A percentile compares a stretch with the other conserved stretches of the same genome.
Conservation (phyloP, 2,329 filamentous ascomycete species). For the Diplodia sapinea region DNA sequence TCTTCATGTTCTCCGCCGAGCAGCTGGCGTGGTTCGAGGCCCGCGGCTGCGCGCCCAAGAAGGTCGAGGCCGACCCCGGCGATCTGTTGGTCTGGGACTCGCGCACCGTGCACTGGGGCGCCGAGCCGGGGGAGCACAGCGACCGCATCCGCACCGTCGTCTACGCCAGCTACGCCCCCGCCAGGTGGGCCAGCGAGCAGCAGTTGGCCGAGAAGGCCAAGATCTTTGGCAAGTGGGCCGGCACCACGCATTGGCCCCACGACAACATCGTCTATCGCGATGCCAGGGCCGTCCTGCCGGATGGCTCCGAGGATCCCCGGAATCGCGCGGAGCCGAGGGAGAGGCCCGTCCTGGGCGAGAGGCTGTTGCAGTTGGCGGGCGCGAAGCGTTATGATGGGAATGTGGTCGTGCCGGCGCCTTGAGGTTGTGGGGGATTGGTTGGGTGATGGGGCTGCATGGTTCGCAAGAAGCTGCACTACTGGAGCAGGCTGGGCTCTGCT, state of each 20-base stretch:
- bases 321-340: conserved; percentile 24
- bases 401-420: conserved; percentile 20
- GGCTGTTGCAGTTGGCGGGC: conserved; percentile 30
- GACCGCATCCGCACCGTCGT: conserved; percentile 17
- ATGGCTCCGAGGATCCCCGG: conserved; percentile 17
- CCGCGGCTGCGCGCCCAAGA: conserved; percentile 46
- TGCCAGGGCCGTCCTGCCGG: neutral
- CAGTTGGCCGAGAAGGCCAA: conserved; percentile 33
- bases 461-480: too few species aligned
- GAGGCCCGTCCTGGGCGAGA: conserved; percentile 11
- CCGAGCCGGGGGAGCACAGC: conserved; percentile 31
- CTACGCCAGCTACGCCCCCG: conserved; percentile 34
- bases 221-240: conserved; percentile 31
- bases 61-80: conserved; percentile 50
- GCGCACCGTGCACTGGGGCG: conserved; percentile 41
- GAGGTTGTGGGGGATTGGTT: neutral
- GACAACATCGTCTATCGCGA: conserved; percentile 27
- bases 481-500: too few species aligned
- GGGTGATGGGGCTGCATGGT: neutral
- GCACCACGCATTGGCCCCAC: conserved; percentile 33
- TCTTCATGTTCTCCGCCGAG: conserved; percentile 41
- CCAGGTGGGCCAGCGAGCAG: conserved; percentile 31
- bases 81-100: conserved; percentile 57
- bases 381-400: conserved; percentile 27
- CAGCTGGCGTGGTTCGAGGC: conserved; percentile 52